Percentiles rank a stretch among this genome's conserved stretches.
These are phyloP conservation scores for Neurospora tetraspora DNA, from an alignment of 495 filamentous ascomycete species.

Conservation along the genomic window DNA sequence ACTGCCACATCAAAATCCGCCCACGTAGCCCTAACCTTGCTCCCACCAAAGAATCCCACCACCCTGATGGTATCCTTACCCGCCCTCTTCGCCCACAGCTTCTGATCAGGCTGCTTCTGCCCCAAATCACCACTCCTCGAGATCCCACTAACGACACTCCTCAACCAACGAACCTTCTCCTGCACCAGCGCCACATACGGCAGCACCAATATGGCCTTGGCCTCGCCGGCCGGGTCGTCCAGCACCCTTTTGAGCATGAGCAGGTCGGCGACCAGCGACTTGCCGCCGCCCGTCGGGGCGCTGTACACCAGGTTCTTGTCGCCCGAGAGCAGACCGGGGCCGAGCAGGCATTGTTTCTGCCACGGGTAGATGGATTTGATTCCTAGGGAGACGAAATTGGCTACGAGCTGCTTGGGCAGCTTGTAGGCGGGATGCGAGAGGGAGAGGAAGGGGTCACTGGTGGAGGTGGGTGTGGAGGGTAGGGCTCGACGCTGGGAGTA, in stretches of 20 bases:
- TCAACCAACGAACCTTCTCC: slow-evolving; percentile 71
- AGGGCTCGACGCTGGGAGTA: slow-evolving; percentile 37
- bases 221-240: slow-evolving; percentile 39
- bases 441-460: slow-evolving; percentile 49
- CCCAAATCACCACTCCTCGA: slow-evolving; percentile 29
- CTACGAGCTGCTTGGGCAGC: slow-evolving; percentile 48
- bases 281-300: slow-evolving; percentile 77
- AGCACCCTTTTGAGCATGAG: slow-evolving; percentile 65
- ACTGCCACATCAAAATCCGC: slow-evolving; percentile 69
- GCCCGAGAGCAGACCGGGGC: slow-evolving; percentile 55
- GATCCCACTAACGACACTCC: slow-evolving; percentile 56
- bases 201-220: slow-evolving; percentile 68
- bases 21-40: slow-evolving; percentile 55
- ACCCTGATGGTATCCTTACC: slow-evolving; percentile 47
- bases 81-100: slow-evolving; percentile 31
- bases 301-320: slow-evolving; percentile 68
- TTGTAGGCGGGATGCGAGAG: slow-evolving; percentile 57
- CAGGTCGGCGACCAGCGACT: slow-evolving; percentile 68
- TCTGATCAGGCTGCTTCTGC: slow-evolving; percentile 8
- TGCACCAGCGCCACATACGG: slow-evolving; percentile 78
- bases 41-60: slow-evolving; percentile 68
- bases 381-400: slow-evolving; percentile 54
- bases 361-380: slow-evolving; percentile 68
- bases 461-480: slow-evolving; percentile 39
- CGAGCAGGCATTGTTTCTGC: slow-evolving; percentile 71